phyloP scores from a whole-genome alignment of 495 filamentous ascomycete species.

The Talaromyces thailandensis region DNA sequence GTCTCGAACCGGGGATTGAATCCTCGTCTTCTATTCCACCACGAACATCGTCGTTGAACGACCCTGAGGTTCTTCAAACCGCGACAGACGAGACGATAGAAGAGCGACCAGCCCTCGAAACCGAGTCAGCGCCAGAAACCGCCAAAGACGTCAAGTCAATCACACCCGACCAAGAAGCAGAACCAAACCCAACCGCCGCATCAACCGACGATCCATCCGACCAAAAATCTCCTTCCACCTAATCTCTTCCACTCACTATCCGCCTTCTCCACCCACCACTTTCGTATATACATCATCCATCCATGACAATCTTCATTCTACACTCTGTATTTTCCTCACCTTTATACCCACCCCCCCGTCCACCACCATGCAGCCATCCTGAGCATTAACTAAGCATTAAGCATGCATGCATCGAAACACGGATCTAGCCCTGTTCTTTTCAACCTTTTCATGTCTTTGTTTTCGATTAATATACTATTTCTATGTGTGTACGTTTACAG shows the following conservation, averaged over 20 bases:
- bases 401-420: neutral
- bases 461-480: neutral
- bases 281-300: neutral
- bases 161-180: neutral
- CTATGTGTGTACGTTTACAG: neutral
- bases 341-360: neutral
- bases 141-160: neutral
- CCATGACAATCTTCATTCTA: neutral
- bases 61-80: slow-evolving; percentile 1
- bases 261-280: neutral
- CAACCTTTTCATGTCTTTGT: neutral
- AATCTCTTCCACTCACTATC: neutral
- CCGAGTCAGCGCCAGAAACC: neutral
- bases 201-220: neutral
- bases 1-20: slow-evolving; percentile 27
- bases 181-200: neutral
- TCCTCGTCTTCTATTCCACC: slow-evolving; percentile 18
- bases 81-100: neutral
- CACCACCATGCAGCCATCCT: neutral
- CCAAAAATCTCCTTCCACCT: neutral
- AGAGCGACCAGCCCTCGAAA: slow-evolving; percentile 8
- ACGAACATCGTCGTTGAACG: slow-evolving; percentile 3
- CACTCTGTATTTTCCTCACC: neutral
- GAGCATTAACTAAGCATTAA: neutral
- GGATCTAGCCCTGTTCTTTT: neutral